Percentiles rank a stretch among this genome's conserved stretches.
phyloP scores from a whole-genome alignment of 768 basidiomycete species.

The Termitomyces sp. region DNA sequence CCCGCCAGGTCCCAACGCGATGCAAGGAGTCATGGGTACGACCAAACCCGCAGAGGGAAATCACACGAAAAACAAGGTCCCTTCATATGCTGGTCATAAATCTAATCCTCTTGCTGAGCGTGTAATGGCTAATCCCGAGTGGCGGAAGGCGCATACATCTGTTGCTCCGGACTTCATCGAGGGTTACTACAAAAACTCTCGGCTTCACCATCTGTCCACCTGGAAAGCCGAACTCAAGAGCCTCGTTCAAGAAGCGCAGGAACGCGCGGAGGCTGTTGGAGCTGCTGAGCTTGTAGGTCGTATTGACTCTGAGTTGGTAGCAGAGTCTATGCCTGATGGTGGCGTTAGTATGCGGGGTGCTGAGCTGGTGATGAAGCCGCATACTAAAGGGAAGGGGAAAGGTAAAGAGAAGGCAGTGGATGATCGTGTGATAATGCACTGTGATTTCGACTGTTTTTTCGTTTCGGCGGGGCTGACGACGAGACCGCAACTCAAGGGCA shows the following conservation, averaged over 20 bases:
- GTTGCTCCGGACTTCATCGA: slow-evolving; percentile 84
- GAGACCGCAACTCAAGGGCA: slow-evolving; percentile 79
- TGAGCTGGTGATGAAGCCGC: slow-evolving; percentile 45
- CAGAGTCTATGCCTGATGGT: slow-evolving; percentile 16
- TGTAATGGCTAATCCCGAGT: slow-evolving; percentile 78
- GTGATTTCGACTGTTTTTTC: slow-evolving; percentile 97
- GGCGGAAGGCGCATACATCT: slow-evolving; percentile 87
- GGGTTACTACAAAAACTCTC: slow-evolving; percentile 78
- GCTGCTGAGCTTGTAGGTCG: slow-evolving; percentile 26
- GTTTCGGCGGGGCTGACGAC: slow-evolving; percentile 85
- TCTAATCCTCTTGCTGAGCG: slow-evolving; percentile 75
- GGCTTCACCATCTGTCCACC: slow-evolving; percentile 87
- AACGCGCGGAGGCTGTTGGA: slow-evolving; percentile 47
- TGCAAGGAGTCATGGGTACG: neutral
- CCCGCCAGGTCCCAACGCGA: neutral
- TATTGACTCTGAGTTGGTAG: slow-evolving; percentile 22
- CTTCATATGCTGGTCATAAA: slow-evolving; percentile 62
- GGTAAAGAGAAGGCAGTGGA: slow-evolving; percentile 54
- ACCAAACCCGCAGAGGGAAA: neutral
- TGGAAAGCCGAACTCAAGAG: slow-evolving; percentile 90
- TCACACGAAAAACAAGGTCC: slow-evolving; percentile 23
- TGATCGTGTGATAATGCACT: slow-evolving; percentile 81
- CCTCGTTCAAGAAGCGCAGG: slow-evolving; percentile 78
- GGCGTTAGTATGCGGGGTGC: slow-evolving; percentile 52
- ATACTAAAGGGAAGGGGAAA: slow-evolving; percentile 48